These are phyloP conservation scores for Candida michaelii DNA, from an alignment of 805 yeast species.

Conservation along the genomic window DNA sequence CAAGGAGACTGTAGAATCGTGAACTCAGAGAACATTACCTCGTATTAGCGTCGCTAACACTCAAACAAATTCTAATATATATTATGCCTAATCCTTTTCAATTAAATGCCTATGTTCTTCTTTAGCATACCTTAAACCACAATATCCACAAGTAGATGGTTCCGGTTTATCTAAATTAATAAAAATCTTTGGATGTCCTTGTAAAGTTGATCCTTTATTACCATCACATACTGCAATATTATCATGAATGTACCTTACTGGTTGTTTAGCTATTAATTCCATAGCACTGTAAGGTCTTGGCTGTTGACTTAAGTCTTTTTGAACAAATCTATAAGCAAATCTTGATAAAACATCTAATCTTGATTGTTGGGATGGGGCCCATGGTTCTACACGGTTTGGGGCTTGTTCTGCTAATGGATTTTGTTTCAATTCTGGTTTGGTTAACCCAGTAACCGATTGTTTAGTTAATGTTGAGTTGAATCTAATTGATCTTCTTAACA, in stretches of 20 bases:
- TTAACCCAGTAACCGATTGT: constrained; percentile 22
- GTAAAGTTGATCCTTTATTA: constrained; percentile 60
- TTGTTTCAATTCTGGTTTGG: constrained; percentile 21
- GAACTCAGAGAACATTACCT: no score
- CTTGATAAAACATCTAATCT: constrained; percentile 53
- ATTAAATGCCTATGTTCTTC: constrained; percentile 45
- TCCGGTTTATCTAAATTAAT: constrained; percentile 79
- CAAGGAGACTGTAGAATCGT: no score
- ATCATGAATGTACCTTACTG: constrained; percentile 58
- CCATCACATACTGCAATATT: constrained; percentile 84
- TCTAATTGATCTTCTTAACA: constrained; percentile 14
- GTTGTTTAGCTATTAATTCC: constrained; percentile 74
- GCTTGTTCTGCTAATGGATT: constrained; percentile 56
- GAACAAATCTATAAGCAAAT: constrained; percentile 65
- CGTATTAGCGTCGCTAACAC: no score
- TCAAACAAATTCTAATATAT: constrained; percentile 5
- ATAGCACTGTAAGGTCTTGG: constrained; percentile 85
- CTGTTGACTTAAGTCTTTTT: constrained; percentile 63
- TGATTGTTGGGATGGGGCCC: constrained; percentile 71
- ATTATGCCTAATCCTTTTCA: constrained; percentile 21
- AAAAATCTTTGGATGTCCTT: constrained; percentile 82
- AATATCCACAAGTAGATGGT: constrained; percentile 75
- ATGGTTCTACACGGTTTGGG: constrained; percentile 67
- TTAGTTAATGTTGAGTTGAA: constrained; percentile 8
- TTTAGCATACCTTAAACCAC: constrained; percentile 69